These are phyloP conservation scores for Hypomontagnella submonticulosa DNA, from an alignment of 495 filamentous ascomycete species.

Conservation along the genomic window DNA sequence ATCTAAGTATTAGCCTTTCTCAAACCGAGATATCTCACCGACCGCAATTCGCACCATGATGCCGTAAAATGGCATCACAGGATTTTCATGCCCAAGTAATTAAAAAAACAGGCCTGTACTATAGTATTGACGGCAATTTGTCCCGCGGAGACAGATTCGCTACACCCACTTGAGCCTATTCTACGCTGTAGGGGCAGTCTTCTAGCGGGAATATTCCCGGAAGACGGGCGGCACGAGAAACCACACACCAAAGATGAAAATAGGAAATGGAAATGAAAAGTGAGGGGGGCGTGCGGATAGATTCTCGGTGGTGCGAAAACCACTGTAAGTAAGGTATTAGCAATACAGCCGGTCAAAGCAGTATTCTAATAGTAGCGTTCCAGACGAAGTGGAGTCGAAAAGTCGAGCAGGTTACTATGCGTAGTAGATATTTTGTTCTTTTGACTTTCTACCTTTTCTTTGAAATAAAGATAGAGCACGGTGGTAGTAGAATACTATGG, in stretches of 20 bases:
- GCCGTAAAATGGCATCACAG: slow-evolving; percentile 31
- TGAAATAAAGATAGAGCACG: slow-evolving; percentile 14
- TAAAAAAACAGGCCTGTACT: slow-evolving; percentile 15
- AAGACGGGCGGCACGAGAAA: slow-evolving; percentile 24
- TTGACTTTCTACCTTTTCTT: slow-evolving; percentile 8
- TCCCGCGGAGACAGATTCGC: slow-evolving; percentile 22
- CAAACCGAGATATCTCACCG: slow-evolving; percentile 12
- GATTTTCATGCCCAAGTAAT: slow-evolving; percentile 19
- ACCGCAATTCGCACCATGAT: slow-evolving; percentile 24
- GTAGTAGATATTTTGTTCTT: slow-evolving; percentile 14
- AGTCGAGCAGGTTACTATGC: neutral
- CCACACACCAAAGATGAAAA: slow-evolving; percentile 15
- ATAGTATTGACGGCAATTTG: slow-evolving; percentile 37
- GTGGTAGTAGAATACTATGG: neutral
- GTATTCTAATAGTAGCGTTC: slow-evolving; percentile 27
- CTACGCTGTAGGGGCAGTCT: slow-evolving; percentile 9
- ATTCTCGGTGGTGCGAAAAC: slow-evolving; percentile 24
- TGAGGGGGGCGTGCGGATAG: slow-evolving; percentile 37
- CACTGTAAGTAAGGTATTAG: slow-evolving; percentile 30
- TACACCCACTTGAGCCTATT: slow-evolving; percentile 40
- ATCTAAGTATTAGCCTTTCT: neutral
- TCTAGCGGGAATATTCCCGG: slow-evolving; percentile 34
- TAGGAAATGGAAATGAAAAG: slow-evolving; percentile 8
- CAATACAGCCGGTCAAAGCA: slow-evolving; percentile 41
- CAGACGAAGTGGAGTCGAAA: slow-evolving; percentile 36